Evolutionary conservation across 352 stramenopile genomes (phyloP).

Genomic region (Pythium phragmitis): DNA sequence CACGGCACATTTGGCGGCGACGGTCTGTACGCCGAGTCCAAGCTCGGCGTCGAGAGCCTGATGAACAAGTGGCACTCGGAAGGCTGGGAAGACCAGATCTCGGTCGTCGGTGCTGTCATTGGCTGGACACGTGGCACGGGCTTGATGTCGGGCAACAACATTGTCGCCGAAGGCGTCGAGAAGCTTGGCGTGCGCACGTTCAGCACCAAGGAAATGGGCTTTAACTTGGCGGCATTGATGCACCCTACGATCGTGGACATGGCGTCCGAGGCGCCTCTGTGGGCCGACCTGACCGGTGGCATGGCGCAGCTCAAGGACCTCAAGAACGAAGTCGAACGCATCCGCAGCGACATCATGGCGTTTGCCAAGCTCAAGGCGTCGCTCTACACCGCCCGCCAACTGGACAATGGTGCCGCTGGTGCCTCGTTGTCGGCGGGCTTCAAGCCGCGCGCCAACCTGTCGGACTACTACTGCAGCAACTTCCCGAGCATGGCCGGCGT

Average conservation of each 20-base stretch:
- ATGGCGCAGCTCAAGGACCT: conserved; percentile 78
- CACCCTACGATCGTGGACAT: conserved; percentile 75
- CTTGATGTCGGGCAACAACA: conserved; percentile 89
- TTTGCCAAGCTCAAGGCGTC: conserved; percentile 56
- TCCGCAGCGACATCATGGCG: conserved; percentile 53
- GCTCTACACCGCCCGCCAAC: conserved; percentile 31
- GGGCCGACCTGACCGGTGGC: conserved; percentile 77
- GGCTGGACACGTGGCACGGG: conserved; percentile 86
- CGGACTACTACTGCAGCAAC: conserved; percentile 65
- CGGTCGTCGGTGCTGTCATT: conserved; percentile 82
- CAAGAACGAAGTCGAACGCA: conserved; percentile 57
- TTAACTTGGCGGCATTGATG: conserved; percentile 84
- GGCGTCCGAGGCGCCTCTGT: conserved; percentile 69
- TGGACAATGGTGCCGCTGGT: conserved; percentile 19
- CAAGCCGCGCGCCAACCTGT: conserved; percentile 62
- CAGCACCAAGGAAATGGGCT: conserved; percentile 86
- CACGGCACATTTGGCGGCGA: conserved; percentile 86
- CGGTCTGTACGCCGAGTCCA: conserved; percentile 87
- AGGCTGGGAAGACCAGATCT: conserved; percentile 85
- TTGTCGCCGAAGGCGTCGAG: conserved; percentile 79
- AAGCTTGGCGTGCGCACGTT: conserved; percentile 84
- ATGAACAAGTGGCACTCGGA: conserved; percentile 88
- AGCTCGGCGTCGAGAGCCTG: conserved; percentile 83
- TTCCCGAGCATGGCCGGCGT: conserved; percentile 62
- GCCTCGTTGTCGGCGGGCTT: conserved; percentile 23